Base-by-base conservation (phyloP, 495 filamentous ascomycete species). In the Hypoxylon crocopeplum region DNA sequence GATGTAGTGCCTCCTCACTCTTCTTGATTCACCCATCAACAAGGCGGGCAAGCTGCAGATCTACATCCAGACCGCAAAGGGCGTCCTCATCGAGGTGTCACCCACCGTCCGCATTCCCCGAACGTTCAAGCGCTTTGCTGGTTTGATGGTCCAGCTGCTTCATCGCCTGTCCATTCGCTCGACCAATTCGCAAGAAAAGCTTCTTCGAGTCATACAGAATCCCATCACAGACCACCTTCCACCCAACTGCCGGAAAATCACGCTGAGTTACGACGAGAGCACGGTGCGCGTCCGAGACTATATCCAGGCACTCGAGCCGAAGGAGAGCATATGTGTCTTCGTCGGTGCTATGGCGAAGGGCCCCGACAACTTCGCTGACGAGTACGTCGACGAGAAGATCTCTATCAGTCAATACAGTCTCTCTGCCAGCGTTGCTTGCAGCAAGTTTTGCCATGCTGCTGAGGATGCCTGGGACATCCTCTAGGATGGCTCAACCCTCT, bases 261-360 rank as follows among this genome's bases (percentile, higher is more conserved):
- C 94, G 0, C 82, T 98, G 53, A 94, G 90, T 74, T 97, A 90
- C 73, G 93, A 98, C 51, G 86, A 90, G 2, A 86, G 86, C 13
- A 86, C 97, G 12, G 90, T 96, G 42, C 88, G 91, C 24, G 90
- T 93, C 25, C 80, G 86, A 66, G 93, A 97, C 68, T 98, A 97
- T 71, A 84, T 98, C 37, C 84, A 89, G 47, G 83, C 80, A 4
- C 79, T 98, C 1, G 84, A 78, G 3, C 78, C 87, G 10, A 87
- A 91, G 62, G 92, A 98, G 77, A 97, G 93, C 75, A 87, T 97
- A 22, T 96, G 93, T 67, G 93, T 98, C 53, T 97, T 97, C 67
- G 92, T 98, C 33, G 94, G 94, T 57, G 94, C 94, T 49, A 98
- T 98, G 93, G 94, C 94, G 54, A 98, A 96, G 76, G 94, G 94